These are phyloP conservation scores for Cutaneotrichosporon sp. DNA, from an alignment of 1,284 basidiomycete species.

Conservation along the genomic window DNA sequence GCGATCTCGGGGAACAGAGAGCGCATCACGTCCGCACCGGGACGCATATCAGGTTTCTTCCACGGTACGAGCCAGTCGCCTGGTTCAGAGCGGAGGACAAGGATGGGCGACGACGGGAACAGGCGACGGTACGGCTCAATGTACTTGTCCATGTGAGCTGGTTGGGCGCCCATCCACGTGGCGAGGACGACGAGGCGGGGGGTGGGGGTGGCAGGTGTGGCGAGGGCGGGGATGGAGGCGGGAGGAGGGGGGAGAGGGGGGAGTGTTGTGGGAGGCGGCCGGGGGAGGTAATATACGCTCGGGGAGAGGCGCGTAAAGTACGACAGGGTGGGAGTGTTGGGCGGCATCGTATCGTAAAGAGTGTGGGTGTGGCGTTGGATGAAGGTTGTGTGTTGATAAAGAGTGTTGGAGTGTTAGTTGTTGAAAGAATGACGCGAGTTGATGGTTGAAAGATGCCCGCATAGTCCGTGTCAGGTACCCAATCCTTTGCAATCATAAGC, in stretches of 20 bases:
- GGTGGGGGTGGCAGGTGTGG: background rate
- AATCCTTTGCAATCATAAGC: too few relatives aligned
- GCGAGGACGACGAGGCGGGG: slow-evolving; percentile 23
- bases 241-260: background rate
- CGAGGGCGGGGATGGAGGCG: background rate
- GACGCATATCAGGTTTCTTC: background rate
- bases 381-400: too few relatives aligned
- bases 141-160: slow-evolving; percentile 23
- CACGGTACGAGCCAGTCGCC: slow-evolving; percentile 11
- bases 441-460: too few relatives aligned
- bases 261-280: background rate
- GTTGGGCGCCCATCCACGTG: slow-evolving; percentile 25
- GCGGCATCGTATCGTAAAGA: background rate
- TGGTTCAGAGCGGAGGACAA: slow-evolving; percentile 20
- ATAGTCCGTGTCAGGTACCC: too few relatives aligned
- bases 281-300: slow-evolving; percentile 14
- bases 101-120: slow-evolving; percentile 20
- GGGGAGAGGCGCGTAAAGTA: slow-evolving; percentile 12
- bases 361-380: background rate
- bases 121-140: slow-evolving; percentile 17
- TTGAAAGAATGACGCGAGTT: too few relatives aligned
- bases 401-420: background rate
- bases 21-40: slow-evolving; percentile 4
- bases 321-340: background rate
- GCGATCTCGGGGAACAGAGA: slow-evolving; percentile 9